Base-by-base conservation (phyloP, 2,329 filamentous ascomycete genomes). In the Cercospora zeae-maydis region DNA sequence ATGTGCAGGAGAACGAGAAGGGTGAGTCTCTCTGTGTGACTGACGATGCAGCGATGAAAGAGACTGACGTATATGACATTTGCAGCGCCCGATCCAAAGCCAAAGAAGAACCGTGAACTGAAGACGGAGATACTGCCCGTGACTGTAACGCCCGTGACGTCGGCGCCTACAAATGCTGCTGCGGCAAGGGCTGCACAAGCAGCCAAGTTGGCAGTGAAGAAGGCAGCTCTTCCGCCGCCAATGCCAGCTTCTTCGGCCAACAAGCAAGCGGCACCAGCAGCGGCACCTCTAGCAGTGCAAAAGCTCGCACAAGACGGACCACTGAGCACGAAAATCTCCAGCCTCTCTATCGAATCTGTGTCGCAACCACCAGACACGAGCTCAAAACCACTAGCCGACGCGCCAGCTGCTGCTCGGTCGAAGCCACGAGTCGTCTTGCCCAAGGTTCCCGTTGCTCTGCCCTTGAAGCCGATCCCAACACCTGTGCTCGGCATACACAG, bases 1-100 rank as follows among this genome's bases (percentile, higher is more conserved):
- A 99, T 76, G 91, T 99, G 33, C 95, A 99, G 78, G 93, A 99
- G 78, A 99, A 99, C 77, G 92, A 91, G 67, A 90, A 95, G 82
- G 91, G 90, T 91, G 79, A 71, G 81, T 72, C 30, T 36, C 14
- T 31, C 47, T 47, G 16, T 0, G n/a, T 34, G n/a, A 24, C 49
- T 53, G 30, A 53, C 42, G 57, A 27, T n/a, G 33, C n/a, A 7
- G 9, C 5, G 31, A 21, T 13, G 21, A 36, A 30, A 30, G 5
- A 11, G 33, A 14, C 27, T 34, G 49, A 53, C 24, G 49, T 5
- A 19, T 24, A 14, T 16, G 36, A 30, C 51, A 63, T 58, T 45
- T 30, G 21, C 53, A 85, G 86, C 86, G 33, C 86, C 86, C 2
- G 85, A 87, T 68, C 86, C 86, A 47, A 84, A 84, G 70, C 81